Evolutionary conservation across 768 basidiomycete species (phyloP).

Genomic region (Suillus luteus): DNA sequence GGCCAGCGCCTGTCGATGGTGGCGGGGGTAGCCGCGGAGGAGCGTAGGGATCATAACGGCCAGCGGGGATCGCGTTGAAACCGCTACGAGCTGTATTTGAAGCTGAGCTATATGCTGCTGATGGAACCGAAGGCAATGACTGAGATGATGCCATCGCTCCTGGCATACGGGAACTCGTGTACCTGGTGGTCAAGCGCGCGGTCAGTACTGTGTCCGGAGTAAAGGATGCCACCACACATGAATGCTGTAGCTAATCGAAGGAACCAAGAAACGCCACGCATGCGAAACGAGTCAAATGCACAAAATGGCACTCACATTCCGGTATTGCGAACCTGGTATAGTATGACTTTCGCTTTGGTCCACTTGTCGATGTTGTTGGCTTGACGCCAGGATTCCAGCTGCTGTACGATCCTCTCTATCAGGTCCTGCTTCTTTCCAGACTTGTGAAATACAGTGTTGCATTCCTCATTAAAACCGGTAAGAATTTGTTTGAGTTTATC

Average conservation of each 20-base stretch:
- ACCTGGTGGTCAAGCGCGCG: slow-evolving; percentile 23
- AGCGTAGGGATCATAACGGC: slow-evolving; percentile 69
- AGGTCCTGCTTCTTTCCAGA: slow-evolving; percentile 88
- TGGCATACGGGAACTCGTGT: slow-evolving; percentile 29
- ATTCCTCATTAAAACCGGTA: slow-evolving; percentile 76
- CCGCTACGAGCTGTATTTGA: slow-evolving; percentile 20
- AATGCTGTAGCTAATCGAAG: slow-evolving; percentile 11
- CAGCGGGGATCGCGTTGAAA: slow-evolving; percentile 32
- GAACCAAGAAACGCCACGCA: slow-evolving; percentile 11
- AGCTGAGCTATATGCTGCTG: slow-evolving; percentile 20
- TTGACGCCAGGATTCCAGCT: slow-evolving; percentile 62
- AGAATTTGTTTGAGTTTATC: slow-evolving; percentile 85
- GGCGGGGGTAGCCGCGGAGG: slow-evolving; percentile 51
- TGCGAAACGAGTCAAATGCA: slow-evolving; percentile 14
- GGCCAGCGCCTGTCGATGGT: slow-evolving; percentile 39
- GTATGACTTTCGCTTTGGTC: slow-evolving; percentile 65
- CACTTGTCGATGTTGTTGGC: slow-evolving; percentile 63
- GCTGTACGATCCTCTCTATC: slow-evolving; percentile 68
- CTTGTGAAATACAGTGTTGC: slow-evolving; percentile 64
- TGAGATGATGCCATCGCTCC: slow-evolving; percentile 27
- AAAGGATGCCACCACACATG: slow-evolving; percentile 11
- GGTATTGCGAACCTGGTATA: slow-evolving; percentile 63
- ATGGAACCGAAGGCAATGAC: slow-evolving; percentile 24
- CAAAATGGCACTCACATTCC: slow-evolving; percentile 60
- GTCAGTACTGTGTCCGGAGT: slow-evolving; percentile 18